Conservation (phyloP, 2,329 filamentous ascomycete genomes). For the Pseudogymnoascus sp. region DNA sequence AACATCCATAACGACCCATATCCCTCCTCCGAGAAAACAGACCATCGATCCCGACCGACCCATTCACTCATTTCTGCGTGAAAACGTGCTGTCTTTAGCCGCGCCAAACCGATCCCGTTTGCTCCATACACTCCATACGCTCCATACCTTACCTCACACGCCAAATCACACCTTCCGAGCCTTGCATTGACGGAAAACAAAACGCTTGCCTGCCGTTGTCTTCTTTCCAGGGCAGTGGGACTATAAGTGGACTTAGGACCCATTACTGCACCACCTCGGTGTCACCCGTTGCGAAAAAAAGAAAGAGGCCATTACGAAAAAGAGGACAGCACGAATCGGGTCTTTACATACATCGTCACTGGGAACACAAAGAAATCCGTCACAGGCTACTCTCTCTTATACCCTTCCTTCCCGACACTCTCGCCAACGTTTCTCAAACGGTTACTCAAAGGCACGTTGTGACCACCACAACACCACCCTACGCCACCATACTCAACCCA, state of each 20-base stretch:
- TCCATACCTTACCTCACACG: neutral
- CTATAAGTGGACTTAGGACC: neutral
- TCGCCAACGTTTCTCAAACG: neutral
- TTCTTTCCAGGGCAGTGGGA: neutral
- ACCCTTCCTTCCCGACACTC: neutral
- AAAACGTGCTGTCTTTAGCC: neutral
- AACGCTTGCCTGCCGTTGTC: neutral
- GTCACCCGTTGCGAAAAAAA: neutral
- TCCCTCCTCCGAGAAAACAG: neutral
- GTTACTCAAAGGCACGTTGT: neutral
- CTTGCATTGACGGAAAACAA: neutral
- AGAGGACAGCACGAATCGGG: neutral
- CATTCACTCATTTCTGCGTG: neutral
- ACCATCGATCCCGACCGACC: neutral
- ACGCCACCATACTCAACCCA: neutral
- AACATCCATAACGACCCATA: neutral
- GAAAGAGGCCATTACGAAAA: neutral
- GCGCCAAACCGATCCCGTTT: neutral
- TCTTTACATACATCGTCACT: neutral
- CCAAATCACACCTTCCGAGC: neutral
- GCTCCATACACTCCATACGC: neutral
- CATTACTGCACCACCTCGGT: neutral
- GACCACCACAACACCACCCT: neutral
- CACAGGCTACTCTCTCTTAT: neutral
- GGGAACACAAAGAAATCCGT: neutral